Evolutionary conservation across 768 basidiomycete genomes (phyloP).

Genomic region (Lepiota venenata): DNA sequence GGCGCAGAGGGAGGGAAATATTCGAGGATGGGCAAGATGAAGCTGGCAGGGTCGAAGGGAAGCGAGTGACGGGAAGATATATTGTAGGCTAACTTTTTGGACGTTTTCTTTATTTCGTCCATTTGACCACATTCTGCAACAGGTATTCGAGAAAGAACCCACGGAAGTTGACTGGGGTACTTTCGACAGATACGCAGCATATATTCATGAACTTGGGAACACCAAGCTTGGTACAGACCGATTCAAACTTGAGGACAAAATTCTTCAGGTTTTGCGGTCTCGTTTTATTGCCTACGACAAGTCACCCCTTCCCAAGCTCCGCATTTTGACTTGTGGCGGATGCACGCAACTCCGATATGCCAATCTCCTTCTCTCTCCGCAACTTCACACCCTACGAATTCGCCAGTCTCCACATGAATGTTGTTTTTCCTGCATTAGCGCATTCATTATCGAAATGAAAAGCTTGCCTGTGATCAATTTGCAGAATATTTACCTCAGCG

Average conservation of each 20-base stretch:
- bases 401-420: background rate
- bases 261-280: background rate
- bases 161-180: background rate
- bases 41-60: background rate
- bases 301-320: background rate
- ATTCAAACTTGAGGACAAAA: background rate
- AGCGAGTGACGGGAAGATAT: background rate
- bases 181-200: slow-evolving; percentile 3
- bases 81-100: background rate
- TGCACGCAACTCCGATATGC: background rate
- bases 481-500: background rate
- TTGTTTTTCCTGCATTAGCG: background rate
- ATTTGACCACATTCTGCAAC: background rate
- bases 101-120: background rate
- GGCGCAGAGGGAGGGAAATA: no score
- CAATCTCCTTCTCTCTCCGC: background rate
- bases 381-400: background rate
- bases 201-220: background rate
- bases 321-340: background rate
- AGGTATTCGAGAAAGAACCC: slow-evolving; percentile 3
- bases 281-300: background rate
- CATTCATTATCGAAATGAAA: background rate
- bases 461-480: background rate
- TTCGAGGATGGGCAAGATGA: background rate
- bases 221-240: background rate